These are phyloP conservation scores for Verticillium dahliae DNA, from an alignment of 2,329 filamentous ascomycete genomes.

Conservation along the genomic window DNA sequence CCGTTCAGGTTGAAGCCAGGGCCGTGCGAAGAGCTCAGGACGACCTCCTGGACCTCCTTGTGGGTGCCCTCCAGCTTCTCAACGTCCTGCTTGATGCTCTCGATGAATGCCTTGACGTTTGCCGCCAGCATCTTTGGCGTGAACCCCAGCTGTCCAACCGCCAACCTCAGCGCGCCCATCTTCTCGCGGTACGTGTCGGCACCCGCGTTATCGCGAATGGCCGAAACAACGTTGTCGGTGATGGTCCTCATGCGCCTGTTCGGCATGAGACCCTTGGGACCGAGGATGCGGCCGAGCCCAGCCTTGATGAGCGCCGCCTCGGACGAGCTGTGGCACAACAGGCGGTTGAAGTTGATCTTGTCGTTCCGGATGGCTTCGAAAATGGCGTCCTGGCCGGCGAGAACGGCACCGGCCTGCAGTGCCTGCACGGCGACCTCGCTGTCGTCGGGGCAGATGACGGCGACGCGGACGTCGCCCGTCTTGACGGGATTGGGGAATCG, in stretches of 20 bases:
- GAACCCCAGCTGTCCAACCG: conserved; percentile 86
- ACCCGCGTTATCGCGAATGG: conserved; percentile 76
- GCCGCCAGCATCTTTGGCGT: conserved; percentile 78
- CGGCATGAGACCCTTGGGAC: conserved; percentile 89
- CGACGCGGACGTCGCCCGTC: conserved; percentile 82
- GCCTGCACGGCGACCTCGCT: conserved; percentile 70
- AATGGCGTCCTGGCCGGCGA: conserved; percentile 80
- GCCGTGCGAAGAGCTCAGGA: conserved; percentile 80
- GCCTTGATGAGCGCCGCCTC: conserved; percentile 76
- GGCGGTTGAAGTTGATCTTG: conserved; percentile 79
- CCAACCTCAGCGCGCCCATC: conserved; percentile 75
- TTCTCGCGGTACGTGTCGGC: conserved; percentile 83
- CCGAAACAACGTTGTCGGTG: conserved; percentile 68
- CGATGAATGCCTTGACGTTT: conserved; percentile 76
- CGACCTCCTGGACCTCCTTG: conserved; percentile 50
- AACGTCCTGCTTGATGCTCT: conserved; percentile 66
- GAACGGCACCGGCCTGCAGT: conserved; percentile 66
- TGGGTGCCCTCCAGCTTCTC: conserved; percentile 38
- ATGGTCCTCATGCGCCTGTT: conserved; percentile 83
- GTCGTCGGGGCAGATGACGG: conserved; percentile 82
- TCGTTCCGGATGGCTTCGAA: conserved; percentile 72
- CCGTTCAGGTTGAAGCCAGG: conserved; percentile 85
- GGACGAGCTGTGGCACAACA: conserved; percentile 77
- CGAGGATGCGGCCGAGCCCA: conserved; percentile 71
- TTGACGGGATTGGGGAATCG: conserved; percentile 84